Evolutionary conservation across 2,329 filamentous ascomycete genomes (phyloP).

Genomic region (Rhynchosporium graminicola): DNA sequence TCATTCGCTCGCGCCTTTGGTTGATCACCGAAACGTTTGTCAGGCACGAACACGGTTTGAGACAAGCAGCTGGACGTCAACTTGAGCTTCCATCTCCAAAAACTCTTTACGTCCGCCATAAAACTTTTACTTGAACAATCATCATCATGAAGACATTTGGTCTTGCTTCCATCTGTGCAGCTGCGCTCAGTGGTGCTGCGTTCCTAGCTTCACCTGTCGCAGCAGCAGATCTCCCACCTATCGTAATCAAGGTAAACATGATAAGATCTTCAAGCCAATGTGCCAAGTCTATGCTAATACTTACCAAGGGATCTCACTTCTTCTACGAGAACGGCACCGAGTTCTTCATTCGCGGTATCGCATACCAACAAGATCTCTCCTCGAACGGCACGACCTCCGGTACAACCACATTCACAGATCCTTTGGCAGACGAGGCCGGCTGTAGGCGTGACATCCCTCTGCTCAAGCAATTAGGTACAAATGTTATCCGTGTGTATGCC

Average conservation of each 20-base stretch:
- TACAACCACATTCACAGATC: slow-evolving; percentile 70
- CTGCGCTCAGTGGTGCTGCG: slow-evolving; percentile 53
- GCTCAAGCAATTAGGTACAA: slow-evolving; percentile 77
- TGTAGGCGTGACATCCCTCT: slow-evolving; percentile 88
- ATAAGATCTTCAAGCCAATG: slow-evolving; percentile 25
- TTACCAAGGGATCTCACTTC: slow-evolving; percentile 41
- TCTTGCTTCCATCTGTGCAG: slow-evolving; percentile 44
- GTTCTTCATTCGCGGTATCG: slow-evolving; percentile 92
- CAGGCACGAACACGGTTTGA: slow-evolving; percentile 18
- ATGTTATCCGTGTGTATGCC: slow-evolving; percentile 93
- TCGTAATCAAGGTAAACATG: slow-evolving; percentile 48
- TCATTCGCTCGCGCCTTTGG: background rate
- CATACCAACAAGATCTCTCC: slow-evolving; percentile 83
- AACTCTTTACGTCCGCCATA: background rate
- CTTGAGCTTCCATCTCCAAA: background rate
- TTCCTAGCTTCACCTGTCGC: slow-evolving; percentile 51
- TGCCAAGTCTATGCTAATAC: slow-evolving; percentile 12
- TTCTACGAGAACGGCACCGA: slow-evolving; percentile 64
- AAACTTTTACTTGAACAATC: slow-evolving; percentile 21
- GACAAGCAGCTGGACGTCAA: slow-evolving; percentile 19
- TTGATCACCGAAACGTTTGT: slow-evolving; percentile 17
- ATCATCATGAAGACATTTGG: slow-evolving; percentile 55
- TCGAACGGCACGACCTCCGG: slow-evolving; percentile 54
- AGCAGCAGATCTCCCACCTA: slow-evolving; percentile 58
- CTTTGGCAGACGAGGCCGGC: slow-evolving; percentile 67